Evolutionary conservation across 208 protist genomes (phyloP), one percentile per base, ranked within the genome.

Genomic region (Phytomonas sp.): DNA sequence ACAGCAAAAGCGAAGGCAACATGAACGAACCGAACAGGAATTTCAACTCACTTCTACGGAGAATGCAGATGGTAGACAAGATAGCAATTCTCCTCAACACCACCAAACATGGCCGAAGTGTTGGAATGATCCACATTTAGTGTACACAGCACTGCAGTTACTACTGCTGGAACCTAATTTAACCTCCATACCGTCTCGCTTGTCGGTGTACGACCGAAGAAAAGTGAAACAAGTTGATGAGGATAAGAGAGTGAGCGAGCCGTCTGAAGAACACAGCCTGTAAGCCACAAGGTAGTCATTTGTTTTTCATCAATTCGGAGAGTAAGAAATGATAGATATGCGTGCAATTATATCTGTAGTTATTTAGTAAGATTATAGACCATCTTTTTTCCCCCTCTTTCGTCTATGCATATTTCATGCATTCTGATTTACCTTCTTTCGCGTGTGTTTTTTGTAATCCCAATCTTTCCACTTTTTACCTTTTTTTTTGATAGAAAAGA

Each of bases 401-500:
- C 11, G 37, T 26, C 62, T 23, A 46, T 68, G 11, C 26, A 13
- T 70, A 43, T 32, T 40, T 1, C 67, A 20, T 46, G 40, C 15
- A 46, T 46, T 20, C 13, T 4, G 40, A 20, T 46, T 46, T 46
- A 46, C 40, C 40, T 46, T 46, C 0, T 46, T 46, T 46, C 15
- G 6, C 15, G 2, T 46, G 40, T 46, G 2, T 23, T 34, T 46
- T 46, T 46, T 46, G 15, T 46, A 46, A 46, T 17, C 11, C 11
- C 61, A 32, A 70, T 31, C 8, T 37, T 61, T 9, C 66, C 11
- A 2, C n/a, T 61, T 59, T 60, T 7, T 34, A 6, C 33, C 33
- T 34, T 33, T 37, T 67, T 66, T 67, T 67, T 67, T 37, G 32
- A 67, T 29, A 70, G 43, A 36, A 53, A 70, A 56, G 30, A 36